phyloP scores from a whole-genome alignment of 2,329 filamentous ascomycete species.

The Torrubiella hemipterigena region DNA sequence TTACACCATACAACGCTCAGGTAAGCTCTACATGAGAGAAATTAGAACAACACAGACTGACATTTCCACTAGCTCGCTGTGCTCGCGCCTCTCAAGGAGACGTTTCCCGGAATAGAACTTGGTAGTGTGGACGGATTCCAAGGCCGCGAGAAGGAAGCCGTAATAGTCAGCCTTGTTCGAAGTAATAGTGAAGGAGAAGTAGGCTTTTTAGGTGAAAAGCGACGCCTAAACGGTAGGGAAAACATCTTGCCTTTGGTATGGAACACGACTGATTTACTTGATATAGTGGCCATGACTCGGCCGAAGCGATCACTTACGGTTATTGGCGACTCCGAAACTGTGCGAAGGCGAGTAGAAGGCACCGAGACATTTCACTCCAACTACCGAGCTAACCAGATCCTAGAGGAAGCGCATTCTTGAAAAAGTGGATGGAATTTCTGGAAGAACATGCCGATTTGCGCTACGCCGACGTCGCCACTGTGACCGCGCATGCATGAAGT shows the following conservation, averaged over 20 bases:
- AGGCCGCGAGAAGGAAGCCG: slow-evolving; percentile 90
- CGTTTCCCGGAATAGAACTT: slow-evolving; percentile 77
- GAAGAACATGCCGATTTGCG: slow-evolving; percentile 84
- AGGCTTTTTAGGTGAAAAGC: slow-evolving; percentile 85
- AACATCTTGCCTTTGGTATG: slow-evolving; percentile 17
- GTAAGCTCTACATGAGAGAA: slow-evolving; percentile 23
- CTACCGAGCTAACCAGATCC: slow-evolving; percentile 8
- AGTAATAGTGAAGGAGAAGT: slow-evolving; percentile 83
- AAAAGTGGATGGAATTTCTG: slow-evolving; percentile 81
- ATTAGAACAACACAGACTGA: slow-evolving; percentile 6
- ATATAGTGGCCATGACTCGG: slow-evolving; percentile 94
- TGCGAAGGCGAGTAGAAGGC: slow-evolving; percentile 57
- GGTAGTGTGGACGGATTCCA: slow-evolving; percentile 97
- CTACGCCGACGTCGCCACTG: slow-evolving; percentile 58
- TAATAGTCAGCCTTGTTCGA: slow-evolving; percentile 85
- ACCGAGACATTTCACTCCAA: slow-evolving; percentile 6
- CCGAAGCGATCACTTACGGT: slow-evolving; percentile 83
- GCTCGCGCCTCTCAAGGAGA: slow-evolving; percentile 68
- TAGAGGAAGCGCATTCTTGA: slow-evolving; percentile 77
- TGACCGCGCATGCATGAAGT: too few relatives aligned
- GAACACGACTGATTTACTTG: slow-evolving; percentile 1
- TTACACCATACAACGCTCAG: slow-evolving; percentile 95
- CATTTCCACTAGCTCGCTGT: slow-evolving; percentile 50
- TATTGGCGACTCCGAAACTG: slow-evolving; percentile 89
- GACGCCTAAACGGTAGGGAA: slow-evolving; percentile 87